Evolutionary conservation across 2,329 filamentous ascomycete species (phyloP).

Genomic region (Fusarium haematococcum): DNA sequence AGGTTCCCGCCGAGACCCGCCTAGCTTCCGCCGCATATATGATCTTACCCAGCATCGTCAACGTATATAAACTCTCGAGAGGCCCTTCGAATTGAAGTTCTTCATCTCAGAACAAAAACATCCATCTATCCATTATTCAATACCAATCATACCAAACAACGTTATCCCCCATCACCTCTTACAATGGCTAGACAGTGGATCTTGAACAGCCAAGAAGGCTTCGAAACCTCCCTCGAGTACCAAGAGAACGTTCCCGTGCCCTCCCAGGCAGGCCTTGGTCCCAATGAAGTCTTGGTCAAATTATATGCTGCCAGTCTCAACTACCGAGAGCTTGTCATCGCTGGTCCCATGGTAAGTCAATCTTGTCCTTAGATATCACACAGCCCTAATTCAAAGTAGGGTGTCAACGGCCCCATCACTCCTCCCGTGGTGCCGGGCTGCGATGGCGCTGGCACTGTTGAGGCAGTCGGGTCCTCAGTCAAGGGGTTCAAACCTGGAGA

Average conservation of each 20-base stretch:
- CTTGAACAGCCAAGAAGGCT: conserved; percentile 47
- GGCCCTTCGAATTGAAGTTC: not conserved
- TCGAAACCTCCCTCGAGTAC: conserved; percentile 50
- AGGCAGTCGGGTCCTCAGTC: conserved; percentile 66
- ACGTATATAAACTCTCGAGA: not conserved
- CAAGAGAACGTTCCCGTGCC: conserved; percentile 39
- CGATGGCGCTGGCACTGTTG: conserved; percentile 57
- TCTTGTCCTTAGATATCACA: not conserved
- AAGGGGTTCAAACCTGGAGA: conserved; percentile 61
- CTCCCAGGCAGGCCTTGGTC: conserved; percentile 55
- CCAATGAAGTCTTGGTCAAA: conserved; percentile 72
- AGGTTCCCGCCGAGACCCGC: not conserved
- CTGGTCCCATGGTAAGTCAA: conserved; percentile 44
- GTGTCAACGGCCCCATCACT: conserved; percentile 38
- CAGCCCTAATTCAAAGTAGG: conserved; percentile 18
- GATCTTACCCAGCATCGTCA: not conserved
- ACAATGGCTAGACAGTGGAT: conserved; percentile 47
- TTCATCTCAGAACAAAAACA: not conserved
- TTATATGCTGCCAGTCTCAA: conserved; percentile 62
- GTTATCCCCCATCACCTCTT: too few relatives aligned
- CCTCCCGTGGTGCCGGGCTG: conserved; percentile 48
- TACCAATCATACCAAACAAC: not conserved
- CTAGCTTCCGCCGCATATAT: not conserved
- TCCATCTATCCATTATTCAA: not conserved
- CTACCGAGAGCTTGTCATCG: conserved; percentile 61